Evolutionary conservation across 1,284 basidiomycete genomes (phyloP).

Genomic region (Cryptococcus sp.): DNA sequence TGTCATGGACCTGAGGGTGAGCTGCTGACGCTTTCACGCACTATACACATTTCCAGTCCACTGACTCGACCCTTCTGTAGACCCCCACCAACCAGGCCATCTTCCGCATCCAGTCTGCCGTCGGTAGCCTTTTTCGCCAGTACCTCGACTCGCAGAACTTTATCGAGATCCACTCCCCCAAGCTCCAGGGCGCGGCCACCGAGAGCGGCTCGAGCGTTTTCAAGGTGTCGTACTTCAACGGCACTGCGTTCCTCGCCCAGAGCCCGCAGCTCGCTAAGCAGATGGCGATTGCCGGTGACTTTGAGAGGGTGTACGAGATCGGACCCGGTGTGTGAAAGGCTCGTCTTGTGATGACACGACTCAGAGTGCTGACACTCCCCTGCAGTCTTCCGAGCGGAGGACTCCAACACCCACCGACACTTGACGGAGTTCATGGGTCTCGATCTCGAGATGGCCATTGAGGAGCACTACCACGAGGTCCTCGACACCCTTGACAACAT

Average conservation of each 20-base stretch:
- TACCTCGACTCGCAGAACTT: conserved; percentile 67
- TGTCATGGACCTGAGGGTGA: conserved; percentile 84
- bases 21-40: conserved; percentile 25
- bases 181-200: conserved; percentile 94
- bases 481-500: conserved; percentile 81
- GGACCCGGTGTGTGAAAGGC: conserved; percentile 55
- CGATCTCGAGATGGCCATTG: conserved; percentile 98
- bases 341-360: background rate
- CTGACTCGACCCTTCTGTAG: conserved; percentile 50
- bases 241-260: conserved; percentile 89
- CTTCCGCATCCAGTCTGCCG: conserved; percentile 85
- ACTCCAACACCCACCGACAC: conserved; percentile 96
- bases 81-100: conserved; percentile 96
- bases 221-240: conserved; percentile 97
- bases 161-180: conserved; percentile 95
- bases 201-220: conserved; percentile 97
- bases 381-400: conserved; percentile 91
- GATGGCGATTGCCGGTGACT: conserved; percentile 98
- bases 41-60: background rate
- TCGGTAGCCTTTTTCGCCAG: conserved; percentile 84
- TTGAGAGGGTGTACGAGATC: conserved; percentile 97
- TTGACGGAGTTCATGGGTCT: conserved; percentile 98
- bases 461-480: conserved; percentile 97
- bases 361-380: background rate
- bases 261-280: conserved; percentile 97